These are phyloP conservation scores for Magnusiomyces paraingens DNA, from an alignment of 1,139 yeast species.

Conservation along the genomic window DNA sequence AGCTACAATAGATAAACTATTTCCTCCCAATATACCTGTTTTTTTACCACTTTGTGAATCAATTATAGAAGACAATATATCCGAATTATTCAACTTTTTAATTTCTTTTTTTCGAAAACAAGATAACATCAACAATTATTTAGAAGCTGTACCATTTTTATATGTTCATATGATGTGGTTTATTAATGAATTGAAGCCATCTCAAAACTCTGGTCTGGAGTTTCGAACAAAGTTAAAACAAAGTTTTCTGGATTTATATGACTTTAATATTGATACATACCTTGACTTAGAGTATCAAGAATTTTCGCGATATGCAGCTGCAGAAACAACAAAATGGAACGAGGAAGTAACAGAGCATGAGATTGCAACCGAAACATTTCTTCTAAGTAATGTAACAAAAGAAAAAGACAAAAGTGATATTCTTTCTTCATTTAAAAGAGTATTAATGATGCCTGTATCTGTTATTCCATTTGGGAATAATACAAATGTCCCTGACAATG, in stretches of 20 bases:
- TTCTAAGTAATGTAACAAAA: constrained; percentile 39
- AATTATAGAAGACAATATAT: constrained; percentile 34
- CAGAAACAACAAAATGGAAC: constrained; percentile 28
- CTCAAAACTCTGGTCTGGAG: constrained; percentile 1
- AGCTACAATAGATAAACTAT: constrained; percentile 34
- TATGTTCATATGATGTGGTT: constrained; percentile 15
- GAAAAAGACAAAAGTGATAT: constrained; percentile 43
- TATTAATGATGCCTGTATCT: constrained; percentile 34
- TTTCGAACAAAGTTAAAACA: constrained; percentile 11
- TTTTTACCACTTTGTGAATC: constrained; percentile 30
- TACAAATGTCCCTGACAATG: neutral
- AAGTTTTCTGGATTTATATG: constrained; percentile 12
- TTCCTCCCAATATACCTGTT: constrained; percentile 28
- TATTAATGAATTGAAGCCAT: constrained; percentile 12
- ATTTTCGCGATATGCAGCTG: constrained; percentile 6
- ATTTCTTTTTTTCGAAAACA: constrained; percentile 12
- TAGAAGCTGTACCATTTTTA: constrained; percentile 16
- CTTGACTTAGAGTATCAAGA: constrained; percentile 11
- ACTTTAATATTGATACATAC: constrained; percentile 11
- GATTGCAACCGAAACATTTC: constrained; percentile 36
- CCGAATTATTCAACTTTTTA: constrained; percentile 29
- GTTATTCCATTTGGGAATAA: constrained; percentile 20
- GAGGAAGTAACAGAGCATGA: constrained; percentile 32
- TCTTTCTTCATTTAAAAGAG: constrained; percentile 49
- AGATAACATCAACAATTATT: neutral